Percentiles rank a stretch among this genome's conserved stretches.
These are phyloP conservation scores for Cryphonectria parasitica DNA, from an alignment of 2,329 filamentous ascomycete genomes.

Conservation along the genomic window DNA sequence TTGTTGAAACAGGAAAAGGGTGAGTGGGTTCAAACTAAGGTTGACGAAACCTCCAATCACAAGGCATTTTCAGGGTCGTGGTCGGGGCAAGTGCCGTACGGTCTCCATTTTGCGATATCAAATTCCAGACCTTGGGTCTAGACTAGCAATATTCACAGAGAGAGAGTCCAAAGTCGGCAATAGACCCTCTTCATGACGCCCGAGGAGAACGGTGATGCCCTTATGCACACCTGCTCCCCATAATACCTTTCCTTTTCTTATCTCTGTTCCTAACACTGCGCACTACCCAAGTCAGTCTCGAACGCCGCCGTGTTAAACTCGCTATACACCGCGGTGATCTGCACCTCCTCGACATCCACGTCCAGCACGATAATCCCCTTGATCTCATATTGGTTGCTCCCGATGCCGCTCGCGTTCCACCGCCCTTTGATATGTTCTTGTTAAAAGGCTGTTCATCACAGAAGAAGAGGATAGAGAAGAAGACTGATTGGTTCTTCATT, in stretches of 20 bases:
- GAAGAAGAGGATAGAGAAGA: background rate
- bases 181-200: too few relatives aligned
- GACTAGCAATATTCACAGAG: too few relatives aligned
- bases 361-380: constrained; percentile 27
- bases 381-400: constrained; percentile 21
- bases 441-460: background rate
- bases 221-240: background rate
- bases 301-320: constrained; percentile 29
- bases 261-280: background rate
- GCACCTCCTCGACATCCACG: constrained; percentile 13
- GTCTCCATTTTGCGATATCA: too few relatives aligned
- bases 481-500: background rate
- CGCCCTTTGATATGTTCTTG: constrained; percentile 6
- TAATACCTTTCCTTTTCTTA: background rate
- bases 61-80: background rate
- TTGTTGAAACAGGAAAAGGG: background rate
- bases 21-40: background rate
- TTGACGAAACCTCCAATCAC: background rate
- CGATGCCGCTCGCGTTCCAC: constrained; percentile 27
- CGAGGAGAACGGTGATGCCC: too few relatives aligned
- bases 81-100: too few relatives aligned
- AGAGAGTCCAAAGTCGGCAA: too few relatives aligned
- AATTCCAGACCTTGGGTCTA: too few relatives aligned
- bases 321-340: constrained; percentile 26
- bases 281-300: constrained; percentile 20